Base-by-base conservation (phyloP, 2,329 filamentous ascomycete species). In the Talaromyces sp. region DNA sequence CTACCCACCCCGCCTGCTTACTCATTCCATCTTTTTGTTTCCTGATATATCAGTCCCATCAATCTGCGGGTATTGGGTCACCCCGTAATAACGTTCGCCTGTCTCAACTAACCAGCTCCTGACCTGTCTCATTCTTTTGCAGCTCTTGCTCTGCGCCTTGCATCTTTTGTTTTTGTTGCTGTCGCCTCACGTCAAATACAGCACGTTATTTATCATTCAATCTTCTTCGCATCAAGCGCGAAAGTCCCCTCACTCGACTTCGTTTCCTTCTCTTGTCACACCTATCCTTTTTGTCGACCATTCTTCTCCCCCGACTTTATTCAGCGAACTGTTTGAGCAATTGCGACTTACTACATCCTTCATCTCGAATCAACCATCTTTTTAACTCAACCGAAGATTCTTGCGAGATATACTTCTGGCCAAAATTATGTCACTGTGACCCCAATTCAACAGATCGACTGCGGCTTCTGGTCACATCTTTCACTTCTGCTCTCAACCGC, bases 71-170 rank as follows among this genome's bases (percentile, higher is more conserved):
- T 58, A 16, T n/a, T 27, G 37, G 35, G 14, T 8, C 39, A 27
- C 41, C 41, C 31, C 19, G 19, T 19, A 56, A 22, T 10, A 24
- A 27, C 37, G 13, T 16, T 45, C 37, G 35, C 11, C 54, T 41
- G 31, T 19, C 13, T 35, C 3, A 16, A n/a, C 16, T 52, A 31
- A 24, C 19, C 37, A 24, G 33, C 45, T 61, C 49, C 58, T 52
- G 59, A 50, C 41, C 64, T 52, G 52, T 62, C 64, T 62, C 52
- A 50, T 59, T 50, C 49, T 65, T 52, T 47, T 62, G 64, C 59
- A 62, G 52, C 33, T 27, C 54, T 56, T 50, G n/a, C 35, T 19
- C 45, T 59, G 50, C 35, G 45, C 64, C 64, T 66, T 66, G 64
- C 64, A 58, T 66, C 47, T 45, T 27, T 39, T 45, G 52, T 59